phyloP scores from a whole-genome alignment of 306 rosid genomes.

The Fragaria iinumae region DNA sequence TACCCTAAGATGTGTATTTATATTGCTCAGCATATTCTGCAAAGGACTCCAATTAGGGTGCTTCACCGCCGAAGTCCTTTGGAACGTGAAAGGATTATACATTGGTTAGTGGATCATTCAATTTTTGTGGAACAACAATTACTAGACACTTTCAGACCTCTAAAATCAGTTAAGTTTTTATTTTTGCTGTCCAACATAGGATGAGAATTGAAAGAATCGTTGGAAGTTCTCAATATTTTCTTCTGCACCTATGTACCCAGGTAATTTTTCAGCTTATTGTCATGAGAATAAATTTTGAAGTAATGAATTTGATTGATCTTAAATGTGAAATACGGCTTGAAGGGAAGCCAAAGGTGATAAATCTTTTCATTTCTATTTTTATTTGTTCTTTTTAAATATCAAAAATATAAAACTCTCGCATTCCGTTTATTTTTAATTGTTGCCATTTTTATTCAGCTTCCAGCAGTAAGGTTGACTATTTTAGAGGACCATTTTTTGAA shows the following conservation, averaged over 20 bases:
- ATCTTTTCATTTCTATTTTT: not conserved
- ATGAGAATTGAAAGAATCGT: slow-evolving; percentile 70
- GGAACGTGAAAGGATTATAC: slow-evolving; percentile 85
- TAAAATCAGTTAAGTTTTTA: slow-evolving; percentile 18
- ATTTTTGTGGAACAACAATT: slow-evolving; percentile 1
- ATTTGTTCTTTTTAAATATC: not conserved
- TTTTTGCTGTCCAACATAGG: slow-evolving; percentile 46
- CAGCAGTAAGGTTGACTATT: not conserved
- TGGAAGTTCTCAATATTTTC: slow-evolving; percentile 84
- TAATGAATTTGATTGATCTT: not conserved
- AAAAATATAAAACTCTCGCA: not conserved
- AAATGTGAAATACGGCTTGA: slow-evolving; percentile 1
- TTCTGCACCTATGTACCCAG: slow-evolving; percentile 90
- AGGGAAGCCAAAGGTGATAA: not conserved
- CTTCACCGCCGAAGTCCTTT: slow-evolving; percentile 95
- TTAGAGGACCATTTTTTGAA: not conserved
- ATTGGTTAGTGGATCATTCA: slow-evolving; percentile 55
- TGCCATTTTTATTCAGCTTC: not conserved
- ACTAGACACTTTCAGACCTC: not conserved
- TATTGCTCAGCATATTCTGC: slow-evolving; percentile 62
- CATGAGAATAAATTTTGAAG: not conserved
- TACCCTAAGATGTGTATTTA: not conserved
- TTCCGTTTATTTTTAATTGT: not conserved
- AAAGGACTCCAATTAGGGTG: slow-evolving; percentile 91
- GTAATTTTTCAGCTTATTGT: slow-evolving; percentile 29